Evolutionary conservation across 2,329 filamentous ascomycete genomes (phyloP).

Genomic region (Fusarium chaquense): DNA sequence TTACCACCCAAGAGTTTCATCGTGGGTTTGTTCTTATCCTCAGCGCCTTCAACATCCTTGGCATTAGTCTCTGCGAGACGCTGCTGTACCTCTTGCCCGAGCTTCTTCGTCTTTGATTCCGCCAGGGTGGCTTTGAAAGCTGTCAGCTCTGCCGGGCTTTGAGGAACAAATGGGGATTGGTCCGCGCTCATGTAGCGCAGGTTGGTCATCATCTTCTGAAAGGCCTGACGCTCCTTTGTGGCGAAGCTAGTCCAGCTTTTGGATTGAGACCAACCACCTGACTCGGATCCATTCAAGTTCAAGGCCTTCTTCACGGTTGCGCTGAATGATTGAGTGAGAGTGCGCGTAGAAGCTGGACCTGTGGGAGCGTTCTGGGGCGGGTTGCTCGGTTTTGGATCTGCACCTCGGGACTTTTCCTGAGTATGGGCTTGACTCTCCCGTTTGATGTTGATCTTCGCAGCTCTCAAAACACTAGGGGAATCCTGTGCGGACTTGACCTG

Average conservation of each 20-base stretch:
- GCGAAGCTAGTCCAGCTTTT: constrained; percentile 55
- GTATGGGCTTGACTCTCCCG: background rate
- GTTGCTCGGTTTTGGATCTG: background rate
- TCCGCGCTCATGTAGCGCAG: constrained; percentile 53
- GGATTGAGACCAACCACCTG: constrained; percentile 55
- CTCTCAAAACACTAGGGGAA: background rate
- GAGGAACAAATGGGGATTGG: constrained; percentile 55
- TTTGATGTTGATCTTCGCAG: constrained; percentile 3
- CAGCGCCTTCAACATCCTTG: constrained; percentile 24
- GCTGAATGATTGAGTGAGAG: constrained; percentile 18
- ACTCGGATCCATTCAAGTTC: constrained; percentile 18
- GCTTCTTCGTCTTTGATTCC: constrained; percentile 44
- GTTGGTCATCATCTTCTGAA: constrained; percentile 53
- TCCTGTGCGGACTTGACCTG: constrained; percentile 24
- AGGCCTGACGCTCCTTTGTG: constrained; percentile 51
- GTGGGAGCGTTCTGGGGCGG: constrained; percentile 24
- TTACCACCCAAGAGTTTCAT: constrained; percentile 48
- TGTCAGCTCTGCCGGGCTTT: constrained; percentile 51
- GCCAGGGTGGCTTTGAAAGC: constrained; percentile 50
- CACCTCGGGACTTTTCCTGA: background rate
- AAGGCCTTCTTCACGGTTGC: constrained; percentile 14
- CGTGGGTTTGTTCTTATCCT: constrained; percentile 12
- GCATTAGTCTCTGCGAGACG: constrained; percentile 37
- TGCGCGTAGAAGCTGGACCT: constrained; percentile 24
- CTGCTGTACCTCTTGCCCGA: constrained; percentile 45